Conservation (phyloP, 257 asterid genomes). For the Ballota nigra region DNA sequence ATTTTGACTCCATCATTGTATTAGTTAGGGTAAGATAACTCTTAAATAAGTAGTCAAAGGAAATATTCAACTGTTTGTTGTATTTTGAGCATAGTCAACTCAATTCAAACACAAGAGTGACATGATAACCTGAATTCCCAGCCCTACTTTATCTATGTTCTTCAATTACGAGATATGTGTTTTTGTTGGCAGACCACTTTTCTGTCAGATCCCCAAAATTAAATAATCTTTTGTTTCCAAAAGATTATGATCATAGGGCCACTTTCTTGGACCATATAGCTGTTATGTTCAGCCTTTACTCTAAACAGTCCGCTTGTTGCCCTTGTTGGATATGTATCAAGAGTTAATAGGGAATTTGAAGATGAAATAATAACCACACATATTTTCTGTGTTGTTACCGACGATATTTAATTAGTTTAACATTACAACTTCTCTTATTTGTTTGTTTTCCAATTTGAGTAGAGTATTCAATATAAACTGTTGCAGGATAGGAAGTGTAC, state of each 20-base stretch:
- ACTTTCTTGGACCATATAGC: not conserved
- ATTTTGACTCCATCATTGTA: not conserved
- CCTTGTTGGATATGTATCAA: no score
- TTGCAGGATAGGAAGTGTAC: constrained; percentile 56
- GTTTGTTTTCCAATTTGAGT: constrained; percentile 17
- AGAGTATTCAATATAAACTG: constrained; percentile 17
- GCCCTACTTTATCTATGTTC: not conserved
- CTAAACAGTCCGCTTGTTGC: not conserved
- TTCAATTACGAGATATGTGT: not conserved
- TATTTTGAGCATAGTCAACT: not conserved
- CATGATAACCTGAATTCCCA: not conserved
- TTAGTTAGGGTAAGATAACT: not conserved
- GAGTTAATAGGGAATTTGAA: not conserved
- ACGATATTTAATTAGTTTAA: not conserved
- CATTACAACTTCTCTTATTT: not conserved
- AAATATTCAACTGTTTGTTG: not conserved
- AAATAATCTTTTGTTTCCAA: not conserved
- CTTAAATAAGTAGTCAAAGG: constrained; percentile 14
- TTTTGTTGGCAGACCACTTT: not conserved
- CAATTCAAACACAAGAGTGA: not conserved
- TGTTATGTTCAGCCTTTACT: not conserved
- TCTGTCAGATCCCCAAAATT: not conserved
- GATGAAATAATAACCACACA: constrained; percentile 7
- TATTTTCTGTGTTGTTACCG: not conserved
- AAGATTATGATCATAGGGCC: not conserved